Evolutionary conservation across 2,329 filamentous ascomycete species (phyloP).

Genomic region (Cladophialophora psammophila): DNA sequence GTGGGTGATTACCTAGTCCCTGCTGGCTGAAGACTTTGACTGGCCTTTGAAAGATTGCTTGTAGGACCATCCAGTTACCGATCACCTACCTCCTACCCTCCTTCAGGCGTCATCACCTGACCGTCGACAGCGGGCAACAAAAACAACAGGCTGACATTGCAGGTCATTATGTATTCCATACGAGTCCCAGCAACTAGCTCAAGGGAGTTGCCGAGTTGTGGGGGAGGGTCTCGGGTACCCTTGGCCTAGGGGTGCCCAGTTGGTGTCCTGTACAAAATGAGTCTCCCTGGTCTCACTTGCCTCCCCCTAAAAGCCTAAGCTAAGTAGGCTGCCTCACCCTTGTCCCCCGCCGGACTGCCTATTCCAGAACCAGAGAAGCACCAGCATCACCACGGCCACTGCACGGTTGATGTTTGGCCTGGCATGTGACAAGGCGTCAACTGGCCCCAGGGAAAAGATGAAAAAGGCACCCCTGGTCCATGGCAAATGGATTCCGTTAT

Average conservation of each 20-base stretch:
- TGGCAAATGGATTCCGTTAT: not conserved
- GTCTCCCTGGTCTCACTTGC: not conserved
- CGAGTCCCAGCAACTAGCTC: not conserved
- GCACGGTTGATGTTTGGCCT: not conserved
- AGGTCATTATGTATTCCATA: not conserved
- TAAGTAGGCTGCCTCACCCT: not conserved
- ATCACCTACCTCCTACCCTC: not conserved
- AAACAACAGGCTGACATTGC: not conserved
- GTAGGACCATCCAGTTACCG: not conserved
- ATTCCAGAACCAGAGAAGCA: constrained; percentile 10
- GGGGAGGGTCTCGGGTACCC: constrained; percentile 12
- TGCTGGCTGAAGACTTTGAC: not conserved
- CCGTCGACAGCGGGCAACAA: not conserved
- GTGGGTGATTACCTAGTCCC: not conserved
- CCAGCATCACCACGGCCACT: not conserved
- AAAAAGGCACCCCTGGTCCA: not conserved
- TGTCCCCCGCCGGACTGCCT: not conserved
- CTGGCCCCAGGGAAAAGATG: not conserved
- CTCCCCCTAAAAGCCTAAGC: not conserved
- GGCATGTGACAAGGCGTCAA: not conserved
- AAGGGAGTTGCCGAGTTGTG: constrained; percentile 19
- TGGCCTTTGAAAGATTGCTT: not conserved
- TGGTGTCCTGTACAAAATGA: not conserved
- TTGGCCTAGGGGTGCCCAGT: too few relatives aligned
- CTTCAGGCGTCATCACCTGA: not conserved